Conservation (phyloP, 1,284 basidiomycete genomes). For the Taiwanofungus camphoratus region DNA sequence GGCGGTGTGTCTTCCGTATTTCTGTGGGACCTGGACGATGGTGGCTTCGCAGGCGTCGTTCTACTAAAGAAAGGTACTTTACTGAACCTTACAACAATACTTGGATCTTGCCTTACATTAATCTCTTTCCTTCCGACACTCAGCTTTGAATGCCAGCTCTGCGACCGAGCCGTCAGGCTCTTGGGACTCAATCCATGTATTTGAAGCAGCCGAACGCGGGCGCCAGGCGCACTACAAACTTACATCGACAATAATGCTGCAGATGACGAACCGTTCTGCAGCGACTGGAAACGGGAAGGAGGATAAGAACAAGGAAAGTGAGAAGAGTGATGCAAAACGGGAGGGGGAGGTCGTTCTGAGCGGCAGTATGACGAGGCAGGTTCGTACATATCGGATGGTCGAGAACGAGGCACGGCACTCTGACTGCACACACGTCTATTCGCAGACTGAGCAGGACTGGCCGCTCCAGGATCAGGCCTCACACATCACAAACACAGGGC, state of each 20-base stretch:
- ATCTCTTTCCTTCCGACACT: constrained; percentile 3
- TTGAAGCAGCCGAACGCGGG: constrained; percentile 88
- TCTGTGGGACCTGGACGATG: constrained; percentile 97
- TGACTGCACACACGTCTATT: no score
- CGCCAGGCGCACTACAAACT: constrained; percentile 94
- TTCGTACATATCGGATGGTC: no score
- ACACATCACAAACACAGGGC: constrained; percentile 90
- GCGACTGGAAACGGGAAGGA: constrained; percentile 31
- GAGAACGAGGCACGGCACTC: no score
- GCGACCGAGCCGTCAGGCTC: constrained; percentile 67
- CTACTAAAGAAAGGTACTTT: constrained; percentile 90
- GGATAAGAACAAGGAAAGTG: constrained; percentile 32
- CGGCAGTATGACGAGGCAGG: constrained; percentile 97
- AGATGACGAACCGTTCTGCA: constrained; percentile 59
- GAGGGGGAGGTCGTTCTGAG: constrained; percentile 81
- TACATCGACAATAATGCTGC: constrained; percentile 97
- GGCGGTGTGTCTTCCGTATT: constrained; percentile 97
- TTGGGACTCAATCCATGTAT: constrained; percentile 99
- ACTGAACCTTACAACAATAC: neutral
- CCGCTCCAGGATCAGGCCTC: constrained; percentile 72
- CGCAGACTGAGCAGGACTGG: constrained; percentile 79
- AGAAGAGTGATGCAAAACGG: constrained; percentile 40
- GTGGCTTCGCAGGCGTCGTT: constrained; percentile 95
- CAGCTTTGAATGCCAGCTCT: constrained; percentile 54
- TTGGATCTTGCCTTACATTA: neutral